Evolutionary conservation across 208 protist species (phyloP), one percentile per base, ranked within the genome.

Genomic region (Plasmodiophora brassicae): DNA sequence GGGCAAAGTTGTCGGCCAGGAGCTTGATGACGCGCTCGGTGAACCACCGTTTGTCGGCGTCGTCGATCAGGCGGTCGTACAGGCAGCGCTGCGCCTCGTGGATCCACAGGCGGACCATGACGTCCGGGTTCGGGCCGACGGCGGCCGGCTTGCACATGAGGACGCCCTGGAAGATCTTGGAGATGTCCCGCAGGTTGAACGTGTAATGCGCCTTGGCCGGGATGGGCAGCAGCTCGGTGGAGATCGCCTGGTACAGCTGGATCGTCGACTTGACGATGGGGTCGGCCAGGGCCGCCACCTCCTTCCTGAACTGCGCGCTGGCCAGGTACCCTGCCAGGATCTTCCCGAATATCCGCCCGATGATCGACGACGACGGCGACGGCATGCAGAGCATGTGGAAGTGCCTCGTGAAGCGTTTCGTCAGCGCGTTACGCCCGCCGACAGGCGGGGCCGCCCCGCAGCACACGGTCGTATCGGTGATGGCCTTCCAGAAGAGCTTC

Each of bases 191-290:
- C 20, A 99, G 92, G 88, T 98, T 99, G 93, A 99, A 99, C 0
- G 97, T 98, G 93, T 99, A 99, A 92, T 99, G 98, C 53, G 96
- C 93, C 86, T 97, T 98, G 43, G 94, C 91, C 25, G 97, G 98
- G 38, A 95, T 97, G 46, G 97, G 98, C 0, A 97, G 94, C 83
- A 99, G 92, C 8, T 91, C 93, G 1, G 44, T 39, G 8, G 57
- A 85, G 36, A 93, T 45, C 28, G 36, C 43, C 14, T 87, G n/a
- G 84, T 92, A 93, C 36, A 94, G 85, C 20, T 91, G 65, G n/a
- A 92, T 57, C 0, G 88, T 89, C 5, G 87, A 45, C 32, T 89
- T 87, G 41, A 95, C 92, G 39, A 94, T 88, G 14, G 88, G 65
- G 28, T 91, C 84, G 1, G 39, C 39, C 1, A 93, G 50, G 20